Conservation (phyloP, 495 filamentous ascomycete species). For the Neurospora sp. region DNA sequence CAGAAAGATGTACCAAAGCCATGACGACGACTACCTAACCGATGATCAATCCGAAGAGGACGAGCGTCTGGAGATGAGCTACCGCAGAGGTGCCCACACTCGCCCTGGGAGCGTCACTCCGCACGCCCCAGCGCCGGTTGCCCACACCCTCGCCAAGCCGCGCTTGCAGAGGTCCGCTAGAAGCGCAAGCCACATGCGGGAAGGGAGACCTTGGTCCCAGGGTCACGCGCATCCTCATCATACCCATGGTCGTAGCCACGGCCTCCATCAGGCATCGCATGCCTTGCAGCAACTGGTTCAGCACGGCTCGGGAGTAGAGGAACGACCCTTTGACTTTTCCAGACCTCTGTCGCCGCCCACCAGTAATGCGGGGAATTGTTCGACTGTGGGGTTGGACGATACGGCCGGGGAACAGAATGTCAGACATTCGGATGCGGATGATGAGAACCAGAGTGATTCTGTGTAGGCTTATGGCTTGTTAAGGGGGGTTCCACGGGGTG, state of each 20-base stretch:
- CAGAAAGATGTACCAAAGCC: conserved; percentile 7
- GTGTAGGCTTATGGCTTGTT: not conserved
- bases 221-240: not conserved
- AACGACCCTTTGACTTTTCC: conserved; percentile 22
- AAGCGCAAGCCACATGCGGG: conserved; percentile 15
- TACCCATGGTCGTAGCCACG: not conserved
- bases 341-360: conserved; percentile 17
- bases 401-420: not conserved
- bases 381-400: conserved; percentile 8
- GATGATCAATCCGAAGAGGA: conserved; percentile 33
- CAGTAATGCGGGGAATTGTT: conserved; percentile 3
- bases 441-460: not conserved
- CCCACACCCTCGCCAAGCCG: conserved; percentile 1
- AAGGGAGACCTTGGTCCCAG: conserved; percentile 9
- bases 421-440: not conserved
- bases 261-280: not conserved
- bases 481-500: not conserved
- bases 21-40: conserved; percentile 13
- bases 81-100: conserved; percentile 4
- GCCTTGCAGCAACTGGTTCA: conserved; percentile 10
- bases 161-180: conserved; percentile 20
- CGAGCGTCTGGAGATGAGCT: conserved; percentile 30
- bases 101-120: conserved; percentile 14
- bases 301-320: not conserved
- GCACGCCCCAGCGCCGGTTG: conserved; percentile 14